phyloP scores from a whole-genome alignment of 2,329 filamentous ascomycete genomes.

The Cordyceps tenuipes region DNA sequence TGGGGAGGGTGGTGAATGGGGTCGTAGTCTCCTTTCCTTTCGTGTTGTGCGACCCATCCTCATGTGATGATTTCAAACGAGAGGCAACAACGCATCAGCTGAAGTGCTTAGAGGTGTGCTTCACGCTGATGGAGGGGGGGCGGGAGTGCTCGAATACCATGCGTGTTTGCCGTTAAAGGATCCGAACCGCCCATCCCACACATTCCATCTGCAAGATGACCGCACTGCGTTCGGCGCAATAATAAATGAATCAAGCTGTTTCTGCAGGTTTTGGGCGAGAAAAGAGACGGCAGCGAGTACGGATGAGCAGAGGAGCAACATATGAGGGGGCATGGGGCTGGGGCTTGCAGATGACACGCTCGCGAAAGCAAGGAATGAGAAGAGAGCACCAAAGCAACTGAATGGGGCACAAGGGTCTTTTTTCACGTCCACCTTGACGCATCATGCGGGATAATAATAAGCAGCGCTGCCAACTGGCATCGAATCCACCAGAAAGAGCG shows the following conservation, averaged over 20 bases:
- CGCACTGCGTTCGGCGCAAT: neutral
- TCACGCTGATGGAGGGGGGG: neutral
- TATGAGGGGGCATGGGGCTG: neutral
- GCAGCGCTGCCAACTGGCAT: neutral
- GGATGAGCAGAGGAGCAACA: too few relatives aligned
- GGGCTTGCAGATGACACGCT: neutral
- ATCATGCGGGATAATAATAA: neutral
- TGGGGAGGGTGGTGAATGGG: neutral
- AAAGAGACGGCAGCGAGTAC: too few relatives aligned
- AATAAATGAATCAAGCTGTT: neutral
- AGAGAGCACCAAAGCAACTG: neutral
- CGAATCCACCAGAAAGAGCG: neutral
- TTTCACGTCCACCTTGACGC: neutral
- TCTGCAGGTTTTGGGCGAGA: neutral
- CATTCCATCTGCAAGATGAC: too few relatives aligned
- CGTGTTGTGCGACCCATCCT: neutral
- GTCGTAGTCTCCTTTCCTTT: neutral
- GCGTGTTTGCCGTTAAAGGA: neutral
- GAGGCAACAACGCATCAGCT: neutral
- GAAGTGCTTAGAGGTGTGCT: neutral
- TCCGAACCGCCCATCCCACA: neutral
- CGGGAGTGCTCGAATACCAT: neutral
- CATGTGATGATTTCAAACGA: neutral
- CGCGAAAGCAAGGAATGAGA: neutral
- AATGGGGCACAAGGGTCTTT: neutral